These are phyloP conservation scores for Pittosporum tobira DNA, from an alignment of 129 eudicot genomes.

Conservation along the genomic window DNA sequence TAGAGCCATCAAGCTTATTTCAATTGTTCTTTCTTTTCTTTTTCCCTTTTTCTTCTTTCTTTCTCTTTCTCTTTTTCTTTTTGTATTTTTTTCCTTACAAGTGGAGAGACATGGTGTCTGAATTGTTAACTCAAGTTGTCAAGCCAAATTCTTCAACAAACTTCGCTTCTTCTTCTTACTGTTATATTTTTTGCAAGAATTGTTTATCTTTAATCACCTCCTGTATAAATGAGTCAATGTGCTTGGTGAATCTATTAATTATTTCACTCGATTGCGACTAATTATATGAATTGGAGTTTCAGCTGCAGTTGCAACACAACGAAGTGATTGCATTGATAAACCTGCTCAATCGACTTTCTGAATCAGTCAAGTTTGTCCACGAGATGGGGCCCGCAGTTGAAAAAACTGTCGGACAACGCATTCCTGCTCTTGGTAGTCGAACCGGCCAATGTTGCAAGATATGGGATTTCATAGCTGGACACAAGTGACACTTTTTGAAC, in stretches of 20 bases:
- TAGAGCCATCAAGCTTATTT: too few species aligned
- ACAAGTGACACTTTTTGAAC: background rate
- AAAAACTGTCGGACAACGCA: slow-evolving; percentile 6
- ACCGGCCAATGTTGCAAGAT: slow-evolving; percentile 13
- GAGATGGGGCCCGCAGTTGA: slow-evolving; percentile 37
- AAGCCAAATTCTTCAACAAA: background rate
- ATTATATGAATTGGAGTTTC: background rate
- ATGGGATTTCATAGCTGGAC: slow-evolving; percentile 12
- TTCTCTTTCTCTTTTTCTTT: too few species aligned
- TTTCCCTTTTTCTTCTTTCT: background rate
- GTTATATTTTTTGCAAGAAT: too few species aligned
- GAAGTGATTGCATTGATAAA: slow-evolving; percentile 59
- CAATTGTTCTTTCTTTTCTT: background rate
- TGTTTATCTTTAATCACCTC: too few species aligned
- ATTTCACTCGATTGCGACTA: background rate
- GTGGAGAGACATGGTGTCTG: too few species aligned
- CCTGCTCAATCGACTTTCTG: slow-evolving; percentile 51
- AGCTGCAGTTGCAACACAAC: slow-evolving; percentile 54
- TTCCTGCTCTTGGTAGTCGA: slow-evolving; percentile 17
- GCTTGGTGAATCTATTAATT: too few species aligned
- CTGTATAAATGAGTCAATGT: too few species aligned
- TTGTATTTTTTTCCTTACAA: too few species aligned
- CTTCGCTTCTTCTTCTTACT: background rate
- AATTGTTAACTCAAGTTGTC: too few species aligned
- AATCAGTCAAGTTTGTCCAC: slow-evolving; percentile 40